Base-by-base conservation (phyloP, 345 rosid species). In the Iberis pinnata region DNA sequence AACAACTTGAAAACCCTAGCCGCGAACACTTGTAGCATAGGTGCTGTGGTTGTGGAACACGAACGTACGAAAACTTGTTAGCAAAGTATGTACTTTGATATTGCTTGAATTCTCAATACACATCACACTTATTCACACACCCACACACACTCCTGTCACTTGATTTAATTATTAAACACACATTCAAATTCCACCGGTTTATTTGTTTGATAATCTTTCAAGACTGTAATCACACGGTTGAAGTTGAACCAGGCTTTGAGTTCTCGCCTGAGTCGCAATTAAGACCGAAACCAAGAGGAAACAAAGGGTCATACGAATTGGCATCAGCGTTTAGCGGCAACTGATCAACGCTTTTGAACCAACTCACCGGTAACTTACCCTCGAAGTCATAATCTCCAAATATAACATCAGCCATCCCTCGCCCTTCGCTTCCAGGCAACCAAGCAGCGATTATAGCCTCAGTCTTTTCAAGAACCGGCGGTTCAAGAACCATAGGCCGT, bases 211-310 rank as follows among this genome's bases (percentile, higher is more conserved):
- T n/a, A n/a, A n/a, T n/a, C n/a, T n/a, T 22, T 22, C 6, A 22
- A 3, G 27, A 27, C 20, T 14, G 18, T 10, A 55, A 56, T 56
- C 33, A 48, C 22, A 56, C 22, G 1, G 8, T 52, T 50, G 33
- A 24, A 49, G 26, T 56, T 49, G 36, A 37, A 58, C 29, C 4
- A 33, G 27, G 29, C 43, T 58, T 51, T 18, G 25, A 22, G 6
- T 3, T 2, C 25, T 22, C n/a, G n/a, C n/a, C n/a, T n/a, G n/a
- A n/a, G n/a, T n/a, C n/a, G 25, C 35, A 51, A 64, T 24, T 50
- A 61, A 86, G 65, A 65, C 93, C 93, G 22, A 81, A 86, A 43
- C 93, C 89, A 25, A 75, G 51, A 20, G 89, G 89, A 47, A 85
- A 86, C 58, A 80, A 58, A 18, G 93, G 83, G 22, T 81, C 83